Evolutionary conservation across 352 stramenopile genomes (phyloP), one percentile per base, ranked within the genome.

Genomic region (Phytopythium boreale): DNA sequence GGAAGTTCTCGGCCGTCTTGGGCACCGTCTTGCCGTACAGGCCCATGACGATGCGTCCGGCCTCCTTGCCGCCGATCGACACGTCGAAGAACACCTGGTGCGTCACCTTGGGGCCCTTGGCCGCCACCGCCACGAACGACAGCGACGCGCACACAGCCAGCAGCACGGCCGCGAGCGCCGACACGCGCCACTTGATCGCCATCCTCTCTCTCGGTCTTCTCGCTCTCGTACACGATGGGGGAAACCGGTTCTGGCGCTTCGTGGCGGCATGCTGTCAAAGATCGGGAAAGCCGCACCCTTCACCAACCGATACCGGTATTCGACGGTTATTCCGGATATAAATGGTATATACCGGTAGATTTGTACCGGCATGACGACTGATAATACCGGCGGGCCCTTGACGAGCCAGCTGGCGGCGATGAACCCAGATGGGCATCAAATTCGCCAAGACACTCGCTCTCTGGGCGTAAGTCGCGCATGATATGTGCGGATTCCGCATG

Each of bases 1-100:
- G 84, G 84, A 99, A 99, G 84, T 99, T 99, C 79, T 99, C 97
- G 0, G 90, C 97, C 4, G 97, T 99, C 70, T 97, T 96, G 62
- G 86, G 86, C 39, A 95, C 86, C 27, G 98, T 89, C 67, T 99
- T 94, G 17, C 87, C 89, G 78, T 95, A 98, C 41, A 99, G 74
- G 70, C 96, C 80, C 56, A 97, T 95, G 3, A 92, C 76, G 36
- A 98, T 88, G 46, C 92, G 84, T 1, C 92, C 90, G 6, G 77
- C 82, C 17, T 82, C 57, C 74, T 97, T 69, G 41, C 91, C 96
- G 64, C 88, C 94, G 72, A 99, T 98, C 53, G 95, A 88, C 37
- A 99, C 91, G 80, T 99, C 97, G 71, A 99, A 99, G 87, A 97
- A 99, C 34, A 98, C 92, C 66, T 97, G 95, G 67, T 88, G 77